A percentile compares a stretch with the other conserved stretches of the same genome.
phyloP scores from a whole-genome alignment of 208 protist species.

The Wallacemonas sp. region DNA sequence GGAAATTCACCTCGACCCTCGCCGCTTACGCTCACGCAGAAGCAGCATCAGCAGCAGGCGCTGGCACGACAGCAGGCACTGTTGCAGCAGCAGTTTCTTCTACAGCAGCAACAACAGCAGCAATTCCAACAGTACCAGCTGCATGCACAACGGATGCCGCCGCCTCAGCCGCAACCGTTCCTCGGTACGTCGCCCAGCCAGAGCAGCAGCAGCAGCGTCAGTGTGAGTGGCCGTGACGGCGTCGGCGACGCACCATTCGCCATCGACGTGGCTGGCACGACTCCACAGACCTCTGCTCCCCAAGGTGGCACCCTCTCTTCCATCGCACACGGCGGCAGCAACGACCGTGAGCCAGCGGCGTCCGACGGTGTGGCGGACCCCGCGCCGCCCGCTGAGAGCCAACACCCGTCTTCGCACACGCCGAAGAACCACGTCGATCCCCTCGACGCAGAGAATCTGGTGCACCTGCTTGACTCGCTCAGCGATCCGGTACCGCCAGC shows the following conservation, averaged over 20 bases:
- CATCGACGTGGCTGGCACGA: too few relatives aligned
- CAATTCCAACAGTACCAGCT: not conserved
- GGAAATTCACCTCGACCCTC: conserved; percentile 1
- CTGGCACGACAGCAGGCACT: not conserved
- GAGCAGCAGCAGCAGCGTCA: not conserved
- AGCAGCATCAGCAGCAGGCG: conserved; percentile 4
- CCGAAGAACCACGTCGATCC: too few relatives aligned
- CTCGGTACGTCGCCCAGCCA: not conserved
- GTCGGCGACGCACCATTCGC: not conserved
- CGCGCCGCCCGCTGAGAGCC: too few relatives aligned
- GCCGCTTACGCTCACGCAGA: conserved; percentile 1
- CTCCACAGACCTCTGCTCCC: too few relatives aligned
- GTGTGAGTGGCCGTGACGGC: not conserved
- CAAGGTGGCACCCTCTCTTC: too few relatives aligned
- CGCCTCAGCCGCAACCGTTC: not conserved
- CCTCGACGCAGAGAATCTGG: too few relatives aligned
- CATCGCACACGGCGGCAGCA: too few relatives aligned
- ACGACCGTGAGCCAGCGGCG: too few relatives aligned
- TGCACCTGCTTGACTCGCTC: too few relatives aligned
- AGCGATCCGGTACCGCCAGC: too few relatives aligned
- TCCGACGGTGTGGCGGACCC: too few relatives aligned
- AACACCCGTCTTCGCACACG: too few relatives aligned
- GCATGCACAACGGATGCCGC: not conserved
- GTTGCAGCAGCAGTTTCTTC: not conserved
- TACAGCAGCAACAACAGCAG: not conserved